These are phyloP conservation scores for Albugo candida DNA, from an alignment of 352 stramenopile genomes.

Conservation along the genomic window DNA sequence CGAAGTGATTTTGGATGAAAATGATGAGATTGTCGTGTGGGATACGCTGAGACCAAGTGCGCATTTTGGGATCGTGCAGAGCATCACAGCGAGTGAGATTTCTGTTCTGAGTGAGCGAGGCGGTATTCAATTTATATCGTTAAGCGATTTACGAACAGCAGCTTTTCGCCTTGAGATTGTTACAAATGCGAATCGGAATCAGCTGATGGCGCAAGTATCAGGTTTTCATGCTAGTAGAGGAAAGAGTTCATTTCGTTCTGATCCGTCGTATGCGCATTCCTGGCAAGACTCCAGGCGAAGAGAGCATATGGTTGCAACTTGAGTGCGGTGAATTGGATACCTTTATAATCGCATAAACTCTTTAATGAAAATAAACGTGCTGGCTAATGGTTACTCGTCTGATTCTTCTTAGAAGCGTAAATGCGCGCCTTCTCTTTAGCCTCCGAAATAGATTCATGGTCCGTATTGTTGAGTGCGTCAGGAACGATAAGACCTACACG, in stretches of 20 bases:
- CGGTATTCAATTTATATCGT: conserved; percentile 49
- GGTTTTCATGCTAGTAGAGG: neutral
- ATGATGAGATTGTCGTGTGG: conserved; percentile 56
- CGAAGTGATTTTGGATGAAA: conserved; percentile 57
- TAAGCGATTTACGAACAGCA: conserved; percentile 56
- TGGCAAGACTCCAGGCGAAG: too few species aligned
- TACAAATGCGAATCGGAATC: conserved; percentile 30
- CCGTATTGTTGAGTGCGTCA: conserved; percentile 40
- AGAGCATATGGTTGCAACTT: too few species aligned
- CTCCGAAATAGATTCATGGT: conserved; percentile 1
- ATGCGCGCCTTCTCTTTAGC: too few species aligned
- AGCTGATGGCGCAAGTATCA: conserved; percentile 1
- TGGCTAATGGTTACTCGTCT: too few species aligned
- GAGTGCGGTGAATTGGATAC: too few species aligned
- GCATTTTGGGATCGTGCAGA: conserved; percentile 49
- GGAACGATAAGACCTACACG: conserved; percentile 59
- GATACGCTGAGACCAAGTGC: conserved; percentile 29
- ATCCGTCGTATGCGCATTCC: too few species aligned
- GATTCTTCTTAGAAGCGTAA: too few species aligned
- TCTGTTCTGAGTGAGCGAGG: conserved; percentile 66
- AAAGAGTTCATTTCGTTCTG: too few species aligned
- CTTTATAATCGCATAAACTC: too few species aligned
- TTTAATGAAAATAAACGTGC: too few species aligned
- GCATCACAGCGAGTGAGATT: conserved; percentile 44
- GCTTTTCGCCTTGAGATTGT: conserved; percentile 27